These are phyloP conservation scores for Ophiostoma australiae DNA, from an alignment of 2,329 filamentous ascomycete species.

Conservation along the genomic window DNA sequence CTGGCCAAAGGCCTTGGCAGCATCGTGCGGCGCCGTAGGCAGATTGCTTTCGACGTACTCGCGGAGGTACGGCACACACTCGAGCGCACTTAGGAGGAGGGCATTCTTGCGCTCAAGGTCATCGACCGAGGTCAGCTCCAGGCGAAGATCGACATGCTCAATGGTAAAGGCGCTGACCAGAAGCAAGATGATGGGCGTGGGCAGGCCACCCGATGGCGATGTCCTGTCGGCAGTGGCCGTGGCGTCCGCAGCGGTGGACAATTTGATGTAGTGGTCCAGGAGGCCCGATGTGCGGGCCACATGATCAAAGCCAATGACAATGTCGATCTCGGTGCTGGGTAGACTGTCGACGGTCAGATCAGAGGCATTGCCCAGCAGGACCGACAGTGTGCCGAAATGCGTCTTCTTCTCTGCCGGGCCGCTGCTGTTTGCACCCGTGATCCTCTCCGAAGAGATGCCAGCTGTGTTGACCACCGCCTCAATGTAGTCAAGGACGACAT, in stretches of 20 bases:
- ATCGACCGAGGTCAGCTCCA: conserved; percentile 38
- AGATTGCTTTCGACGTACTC: conserved; percentile 31
- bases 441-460: conserved; percentile 33
- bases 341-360: conserved; percentile 35
- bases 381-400: conserved; percentile 30
- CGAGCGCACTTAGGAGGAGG: conserved; percentile 36
- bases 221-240: not conserved
- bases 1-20: conserved; percentile 45
- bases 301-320: conserved; percentile 52
- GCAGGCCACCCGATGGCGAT: conserved; percentile 7
- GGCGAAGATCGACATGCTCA: conserved; percentile 50
- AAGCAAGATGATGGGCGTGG: conserved; percentile 43
- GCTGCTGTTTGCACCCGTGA: conserved; percentile 28
- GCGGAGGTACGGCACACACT: conserved; percentile 41
- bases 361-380: conserved; percentile 42
- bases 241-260: not conserved
- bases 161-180: conserved; percentile 50
- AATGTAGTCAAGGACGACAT: conserved; percentile 48
- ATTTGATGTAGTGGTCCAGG: conserved; percentile 29
- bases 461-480: conserved; percentile 44
- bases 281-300: conserved; percentile 41
- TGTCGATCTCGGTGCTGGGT: conserved; percentile 39
- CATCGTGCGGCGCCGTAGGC: conserved; percentile 40
- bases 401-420: not conserved
- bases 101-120: conserved; percentile 45